phyloP scores from a whole-genome alignment of 139 green algal genomes.

The Chlamydomonas asymmetrica region DNA sequence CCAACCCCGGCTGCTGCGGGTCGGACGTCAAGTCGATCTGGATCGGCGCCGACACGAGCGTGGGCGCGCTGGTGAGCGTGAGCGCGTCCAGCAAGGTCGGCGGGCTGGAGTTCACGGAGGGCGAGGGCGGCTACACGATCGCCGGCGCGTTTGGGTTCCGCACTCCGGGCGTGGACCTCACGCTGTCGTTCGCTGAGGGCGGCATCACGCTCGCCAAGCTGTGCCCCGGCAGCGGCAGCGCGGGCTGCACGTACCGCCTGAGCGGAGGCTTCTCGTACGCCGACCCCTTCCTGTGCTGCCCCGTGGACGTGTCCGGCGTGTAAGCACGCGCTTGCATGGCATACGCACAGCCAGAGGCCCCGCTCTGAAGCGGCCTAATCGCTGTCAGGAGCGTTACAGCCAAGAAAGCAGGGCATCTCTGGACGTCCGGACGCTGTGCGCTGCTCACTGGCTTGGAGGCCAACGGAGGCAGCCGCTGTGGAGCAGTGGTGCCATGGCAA shows the following conservation, averaged over 20 bases:
- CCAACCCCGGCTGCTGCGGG: slow-evolving; percentile 35
- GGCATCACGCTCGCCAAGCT: background rate
- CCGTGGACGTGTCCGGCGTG: background rate
- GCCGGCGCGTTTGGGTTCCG: slow-evolving; percentile 29
- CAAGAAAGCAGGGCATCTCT: no score
- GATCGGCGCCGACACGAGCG: slow-evolving; percentile 8
- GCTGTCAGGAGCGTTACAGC: no score
- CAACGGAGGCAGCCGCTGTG: no score
- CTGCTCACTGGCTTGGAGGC: no score
- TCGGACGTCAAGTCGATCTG: slow-evolving; percentile 42
- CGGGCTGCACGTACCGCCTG: slow-evolving; percentile 30
- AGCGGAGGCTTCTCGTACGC: slow-evolving; percentile 18
- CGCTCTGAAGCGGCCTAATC: no score
- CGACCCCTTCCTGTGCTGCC: slow-evolving; percentile 33
- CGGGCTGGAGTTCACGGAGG: background rate
- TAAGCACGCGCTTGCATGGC: no score
- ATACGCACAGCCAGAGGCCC: no score
- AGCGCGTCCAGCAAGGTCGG: background rate
- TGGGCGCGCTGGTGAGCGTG: background rate
- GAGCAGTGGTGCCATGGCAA: no score
- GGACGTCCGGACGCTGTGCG: no score
- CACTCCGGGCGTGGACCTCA: slow-evolving; percentile 2
- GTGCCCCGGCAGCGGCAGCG: background rate
- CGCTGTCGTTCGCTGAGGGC: slow-evolving; percentile 1
- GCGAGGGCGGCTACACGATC: slow-evolving; percentile 16